These are phyloP conservation scores for Metahyphopichia silvanorum DNA, from an alignment of 805 yeast genomes.

Conservation along the genomic window DNA sequence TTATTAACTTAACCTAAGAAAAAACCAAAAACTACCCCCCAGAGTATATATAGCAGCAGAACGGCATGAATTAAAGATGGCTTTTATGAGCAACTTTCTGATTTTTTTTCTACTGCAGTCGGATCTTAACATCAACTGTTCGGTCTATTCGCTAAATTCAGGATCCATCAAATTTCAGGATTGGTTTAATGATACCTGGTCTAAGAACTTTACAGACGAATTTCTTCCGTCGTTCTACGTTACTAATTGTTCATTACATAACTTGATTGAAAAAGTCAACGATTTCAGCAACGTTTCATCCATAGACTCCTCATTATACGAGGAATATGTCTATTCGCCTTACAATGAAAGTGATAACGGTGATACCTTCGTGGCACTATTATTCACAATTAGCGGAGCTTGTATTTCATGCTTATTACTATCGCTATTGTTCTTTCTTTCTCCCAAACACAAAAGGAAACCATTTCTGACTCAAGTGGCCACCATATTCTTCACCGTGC, in stretches of 20 bases:
- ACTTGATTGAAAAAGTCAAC: not conserved
- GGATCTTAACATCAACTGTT: constrained; percentile 27
- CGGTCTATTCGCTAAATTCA: constrained; percentile 33
- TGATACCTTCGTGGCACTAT: constrained; percentile 41
- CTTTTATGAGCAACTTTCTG: constrained; percentile 17
- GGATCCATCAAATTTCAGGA: constrained; percentile 26
- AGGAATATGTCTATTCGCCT: constrained; percentile 25
- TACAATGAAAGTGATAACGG: constrained; percentile 33
- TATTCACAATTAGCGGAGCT: constrained; percentile 52
- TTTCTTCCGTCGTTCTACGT: constrained; percentile 43
- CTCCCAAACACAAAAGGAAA: constrained; percentile 47
- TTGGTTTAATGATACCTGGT: constrained; percentile 11
- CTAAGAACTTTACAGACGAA: constrained; percentile 8
- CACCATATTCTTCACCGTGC: constrained; percentile 53
- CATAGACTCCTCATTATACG: not conserved
- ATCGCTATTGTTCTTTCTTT: constrained; percentile 50
- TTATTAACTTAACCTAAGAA: not conserved
- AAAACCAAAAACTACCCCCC: constrained; percentile 3
- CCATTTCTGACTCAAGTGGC: constrained; percentile 58
- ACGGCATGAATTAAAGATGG: constrained; percentile 2
- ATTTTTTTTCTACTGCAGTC: constrained; percentile 16
- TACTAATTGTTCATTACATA: constrained; percentile 41
- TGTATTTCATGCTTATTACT: constrained; percentile 73
- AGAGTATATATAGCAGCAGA: no score
- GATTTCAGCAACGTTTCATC: not conserved